These are phyloP conservation scores for Lasiosphaeria hispida DNA, from an alignment of 495 filamentous ascomycete genomes.

Conservation along the genomic window DNA sequence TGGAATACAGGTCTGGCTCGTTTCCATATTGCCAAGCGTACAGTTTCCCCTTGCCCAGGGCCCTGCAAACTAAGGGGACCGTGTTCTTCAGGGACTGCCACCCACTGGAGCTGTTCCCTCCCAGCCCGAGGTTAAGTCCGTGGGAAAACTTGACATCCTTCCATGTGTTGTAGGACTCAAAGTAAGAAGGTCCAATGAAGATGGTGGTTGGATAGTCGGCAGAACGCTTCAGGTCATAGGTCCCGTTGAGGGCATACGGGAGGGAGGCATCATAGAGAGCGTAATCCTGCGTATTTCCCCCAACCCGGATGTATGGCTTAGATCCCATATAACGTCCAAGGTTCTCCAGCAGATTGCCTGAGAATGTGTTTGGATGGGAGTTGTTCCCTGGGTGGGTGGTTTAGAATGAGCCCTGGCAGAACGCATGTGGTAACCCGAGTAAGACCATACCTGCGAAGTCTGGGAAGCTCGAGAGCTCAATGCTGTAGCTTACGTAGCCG, in stretches of 20 bases:
- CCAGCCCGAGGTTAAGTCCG: slow-evolving; percentile 61
- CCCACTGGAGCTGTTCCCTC: slow-evolving; percentile 51
- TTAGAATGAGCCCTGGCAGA: background rate
- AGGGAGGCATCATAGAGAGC: slow-evolving; percentile 58
- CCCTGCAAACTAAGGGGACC: slow-evolving; percentile 59
- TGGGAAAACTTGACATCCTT: slow-evolving; percentile 57
- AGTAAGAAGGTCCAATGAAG: slow-evolving; percentile 60
- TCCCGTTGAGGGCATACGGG: slow-evolving; percentile 53
- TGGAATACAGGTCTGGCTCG: slow-evolving; percentile 63
- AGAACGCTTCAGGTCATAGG: slow-evolving; percentile 47
- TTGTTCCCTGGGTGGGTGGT: slow-evolving; percentile 37
- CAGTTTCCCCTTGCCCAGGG: slow-evolving; percentile 48
- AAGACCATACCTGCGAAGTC: slow-evolving; percentile 55
- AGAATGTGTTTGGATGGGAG: slow-evolving; percentile 55
- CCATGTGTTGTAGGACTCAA: slow-evolving; percentile 64
- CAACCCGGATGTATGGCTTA: slow-evolving; percentile 58
- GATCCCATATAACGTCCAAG: slow-evolving; percentile 45
- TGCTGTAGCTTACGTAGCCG: slow-evolving; percentile 57
- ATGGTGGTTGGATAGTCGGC: slow-evolving; percentile 61
- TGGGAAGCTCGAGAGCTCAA: slow-evolving; percentile 61
- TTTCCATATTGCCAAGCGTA: slow-evolving; percentile 64
- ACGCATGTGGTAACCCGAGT: background rate
- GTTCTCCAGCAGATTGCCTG: slow-evolving; percentile 55
- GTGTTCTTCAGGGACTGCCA: slow-evolving; percentile 54
- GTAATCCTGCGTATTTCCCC: slow-evolving; percentile 63